Evolutionary conservation across 768 basidiomycete genomes (phyloP), one percentile per base, ranked within the genome.

Genomic region (Clitopilus passeckerianus): DNA sequence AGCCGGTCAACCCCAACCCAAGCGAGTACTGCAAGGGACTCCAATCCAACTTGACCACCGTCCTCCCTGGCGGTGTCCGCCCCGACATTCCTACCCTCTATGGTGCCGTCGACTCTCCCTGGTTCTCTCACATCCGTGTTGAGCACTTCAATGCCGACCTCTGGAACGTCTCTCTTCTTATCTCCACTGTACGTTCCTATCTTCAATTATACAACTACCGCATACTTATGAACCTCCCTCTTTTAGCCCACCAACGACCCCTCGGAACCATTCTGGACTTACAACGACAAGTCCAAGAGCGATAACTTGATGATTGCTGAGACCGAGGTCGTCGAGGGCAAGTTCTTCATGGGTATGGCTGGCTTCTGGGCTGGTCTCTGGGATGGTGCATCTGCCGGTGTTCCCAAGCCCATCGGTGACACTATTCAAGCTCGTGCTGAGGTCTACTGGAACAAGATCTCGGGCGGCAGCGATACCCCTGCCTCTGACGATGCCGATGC

Each of bases 91-190:
- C 70, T 3, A 71, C 70, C 0, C 59, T 71, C 5, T 57, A 71
- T 14, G 61, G 46, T 1, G 58, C 46, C 30, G 69, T 68, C 68
- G 54, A 64, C 10, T 60, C 56, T 10, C 54, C 62, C 16, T 64
- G 58, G 53, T n/a, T 56, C 0, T 58, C 66, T 1, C 67, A 72
- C 52, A 27, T 68, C 18, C 56, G 57, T 6, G 30, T 71, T 1
- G 57, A 62, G 6, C 72, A 73, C 43, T 71, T 69, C 41, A 60
- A 66, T 34, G 64, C 59, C 4, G 65, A 68, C 33, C 4, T 60
- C 10, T 73, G 67, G 59, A 68, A 67, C 41, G 23, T 67, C n/a
- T 50, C 57, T 16, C 18, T 12, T 1, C 30, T 70, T 0, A 53
- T 33, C 9, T 67, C 66, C 50, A 1, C 9, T 43, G 14, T 6